Conservation (phyloP, 2,329 filamentous ascomycete species). For the Calonectria henricotiae region DNA sequence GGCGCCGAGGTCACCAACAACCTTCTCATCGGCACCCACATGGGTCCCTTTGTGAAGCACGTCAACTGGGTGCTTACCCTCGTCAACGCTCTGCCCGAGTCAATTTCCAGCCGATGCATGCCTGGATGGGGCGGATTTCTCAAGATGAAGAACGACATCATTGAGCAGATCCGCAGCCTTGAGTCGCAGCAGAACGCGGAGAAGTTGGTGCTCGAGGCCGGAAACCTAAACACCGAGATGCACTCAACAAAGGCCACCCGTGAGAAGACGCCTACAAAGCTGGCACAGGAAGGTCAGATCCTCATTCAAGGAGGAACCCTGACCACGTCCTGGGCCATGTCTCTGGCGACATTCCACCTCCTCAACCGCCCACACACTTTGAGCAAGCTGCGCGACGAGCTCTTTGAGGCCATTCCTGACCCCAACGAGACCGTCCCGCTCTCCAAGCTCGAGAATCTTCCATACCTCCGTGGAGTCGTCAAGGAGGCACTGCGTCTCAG, state of each 20-base stretch:
- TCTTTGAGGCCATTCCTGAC: constrained; percentile 57
- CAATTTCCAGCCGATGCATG: constrained; percentile 56
- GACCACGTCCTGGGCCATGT: constrained; percentile 60
- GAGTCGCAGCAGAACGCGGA: constrained; percentile 56
- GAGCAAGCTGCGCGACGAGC: constrained; percentile 57
- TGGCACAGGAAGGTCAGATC: constrained; percentile 60
- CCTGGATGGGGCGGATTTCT: constrained; percentile 59
- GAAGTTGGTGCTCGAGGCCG: constrained; percentile 56
- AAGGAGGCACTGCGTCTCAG: constrained; percentile 68
- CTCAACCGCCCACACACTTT: constrained; percentile 54
- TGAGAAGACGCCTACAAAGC: constrained; percentile 57
- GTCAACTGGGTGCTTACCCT: constrained; percentile 57
- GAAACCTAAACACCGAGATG: constrained; percentile 57
- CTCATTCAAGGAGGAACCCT: constrained; percentile 61
- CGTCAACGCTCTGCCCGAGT: constrained; percentile 58
- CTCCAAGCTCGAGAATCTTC: constrained; percentile 56
- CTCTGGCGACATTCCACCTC: constrained; percentile 58
- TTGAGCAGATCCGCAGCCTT: constrained; percentile 57
- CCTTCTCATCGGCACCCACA: constrained; percentile 59
- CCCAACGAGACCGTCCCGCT: constrained; percentile 51
- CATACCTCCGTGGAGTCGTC: constrained; percentile 68
- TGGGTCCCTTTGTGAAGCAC: constrained; percentile 59
- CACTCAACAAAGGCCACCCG: constrained; percentile 54
- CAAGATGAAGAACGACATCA: constrained; percentile 60
- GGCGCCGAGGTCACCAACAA: constrained; percentile 58